Percentiles rank a stretch among this genome's conserved stretches.
These are phyloP conservation scores for Ceratocystis papillata DNA, from an alignment of 2,329 filamentous ascomycete genomes.

Conservation along the genomic window DNA sequence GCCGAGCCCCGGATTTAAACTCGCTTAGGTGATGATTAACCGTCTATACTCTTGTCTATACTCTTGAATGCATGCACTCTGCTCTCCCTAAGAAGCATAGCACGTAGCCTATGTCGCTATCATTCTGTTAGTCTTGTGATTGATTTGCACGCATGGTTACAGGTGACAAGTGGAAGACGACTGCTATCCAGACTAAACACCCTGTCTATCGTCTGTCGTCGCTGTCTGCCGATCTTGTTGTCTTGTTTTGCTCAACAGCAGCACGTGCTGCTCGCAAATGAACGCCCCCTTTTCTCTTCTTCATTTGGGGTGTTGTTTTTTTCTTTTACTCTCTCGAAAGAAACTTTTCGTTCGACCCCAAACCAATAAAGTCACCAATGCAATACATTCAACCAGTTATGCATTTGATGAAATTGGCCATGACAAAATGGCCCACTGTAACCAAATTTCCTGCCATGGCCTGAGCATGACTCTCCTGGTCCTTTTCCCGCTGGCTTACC, in stretches of 20 bases:
- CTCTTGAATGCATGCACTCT: neutral
- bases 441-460: neutral
- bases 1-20: neutral
- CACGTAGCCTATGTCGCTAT: neutral
- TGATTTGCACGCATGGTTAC: neutral
- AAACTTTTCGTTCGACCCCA: neutral
- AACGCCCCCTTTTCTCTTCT: neutral
- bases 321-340: neutral
- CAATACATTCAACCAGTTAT: neutral
- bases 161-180: neutral
- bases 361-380: neutral
- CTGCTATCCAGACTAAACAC: neutral
- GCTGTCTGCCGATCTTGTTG: neutral
- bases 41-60: neutral
- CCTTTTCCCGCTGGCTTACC: neutral
- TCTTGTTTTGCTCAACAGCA: too few relatives aligned
- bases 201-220: neutral
- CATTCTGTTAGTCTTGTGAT: neutral
- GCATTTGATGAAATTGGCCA: conserved; percentile 9
- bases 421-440: conserved; percentile 12
- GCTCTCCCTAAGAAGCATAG: neutral
- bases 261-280: too few relatives aligned
- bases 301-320: neutral
- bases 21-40: neutral
- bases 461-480: neutral